Conservation (phyloP, 2,329 filamentous ascomycete genomes). For the Penicillium sp. region DNA sequence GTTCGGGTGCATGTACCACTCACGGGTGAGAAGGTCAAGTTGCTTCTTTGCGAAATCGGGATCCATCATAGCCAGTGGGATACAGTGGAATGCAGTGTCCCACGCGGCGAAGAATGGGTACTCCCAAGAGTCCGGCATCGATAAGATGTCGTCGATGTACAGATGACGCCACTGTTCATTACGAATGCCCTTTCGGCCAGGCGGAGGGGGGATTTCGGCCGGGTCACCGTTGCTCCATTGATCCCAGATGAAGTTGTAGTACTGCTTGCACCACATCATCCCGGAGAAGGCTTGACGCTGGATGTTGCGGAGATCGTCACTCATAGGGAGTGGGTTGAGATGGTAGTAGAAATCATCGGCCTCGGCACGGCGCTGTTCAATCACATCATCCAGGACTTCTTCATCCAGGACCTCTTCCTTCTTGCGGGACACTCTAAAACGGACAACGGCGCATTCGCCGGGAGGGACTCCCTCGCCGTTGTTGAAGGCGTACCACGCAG, state of each 20-base stretch:
- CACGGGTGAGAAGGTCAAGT: conserved; percentile 88
- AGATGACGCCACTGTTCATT: conserved; percentile 94
- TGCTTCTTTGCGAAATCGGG: conserved; percentile 98
- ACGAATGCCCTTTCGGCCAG: conserved; percentile 73
- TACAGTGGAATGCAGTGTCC: conserved; percentile 97
- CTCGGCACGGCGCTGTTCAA: conserved; percentile 82
- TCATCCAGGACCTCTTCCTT: conserved; percentile 81
- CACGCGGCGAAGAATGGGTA: conserved; percentile 97
- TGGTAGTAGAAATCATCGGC: conserved; percentile 95
- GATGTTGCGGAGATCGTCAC: conserved; percentile 89
- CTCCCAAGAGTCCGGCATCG: conserved; percentile 98
- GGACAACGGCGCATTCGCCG: conserved; percentile 91
- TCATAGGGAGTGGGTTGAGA: conserved; percentile 89
- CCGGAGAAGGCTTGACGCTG: conserved; percentile 91
- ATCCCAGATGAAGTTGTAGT: conserved; percentile 96
- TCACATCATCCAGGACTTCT: conserved; percentile 85
- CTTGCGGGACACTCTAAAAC: conserved; percentile 80
- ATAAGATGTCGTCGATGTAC: conserved; percentile 90
- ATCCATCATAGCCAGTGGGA: conserved; percentile 93
- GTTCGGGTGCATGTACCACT: conserved; percentile 99
- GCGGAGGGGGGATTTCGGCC: conserved; percentile 79
- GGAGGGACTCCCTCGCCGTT: conserved; percentile 83
- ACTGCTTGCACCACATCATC: conserved; percentile 99
- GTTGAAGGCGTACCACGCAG: conserved; percentile 89
- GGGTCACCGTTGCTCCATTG: conserved; percentile 97